phyloP scores from a whole-genome alignment of 2,329 filamentous ascomycete genomes.

The Beauveria bassiana region DNA sequence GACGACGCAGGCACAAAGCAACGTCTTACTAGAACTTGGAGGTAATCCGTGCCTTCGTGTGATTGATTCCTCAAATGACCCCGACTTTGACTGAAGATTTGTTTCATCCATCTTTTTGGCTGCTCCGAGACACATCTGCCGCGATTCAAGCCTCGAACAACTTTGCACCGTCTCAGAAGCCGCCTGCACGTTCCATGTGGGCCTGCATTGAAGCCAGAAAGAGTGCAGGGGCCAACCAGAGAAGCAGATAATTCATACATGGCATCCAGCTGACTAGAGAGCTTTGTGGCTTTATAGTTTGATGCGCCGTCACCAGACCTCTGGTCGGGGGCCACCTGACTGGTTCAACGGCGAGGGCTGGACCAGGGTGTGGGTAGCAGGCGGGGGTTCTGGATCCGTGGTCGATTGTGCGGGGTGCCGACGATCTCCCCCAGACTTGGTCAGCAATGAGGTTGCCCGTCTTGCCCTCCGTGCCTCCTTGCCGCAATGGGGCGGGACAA shows the following conservation, averaged over 20 bases:
- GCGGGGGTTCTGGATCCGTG: conserved; percentile 5
- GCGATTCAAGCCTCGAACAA: background rate
- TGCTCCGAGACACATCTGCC: background rate
- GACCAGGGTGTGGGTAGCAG: background rate
- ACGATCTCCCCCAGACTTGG: conserved; percentile 5
- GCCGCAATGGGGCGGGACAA: background rate
- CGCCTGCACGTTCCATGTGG: background rate
- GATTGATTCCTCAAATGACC: background rate
- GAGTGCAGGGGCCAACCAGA: background rate
- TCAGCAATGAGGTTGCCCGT: too few relatives aligned
- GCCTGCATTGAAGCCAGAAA: background rate
- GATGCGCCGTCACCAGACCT: conserved; percentile 10
- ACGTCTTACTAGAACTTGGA: too few relatives aligned
- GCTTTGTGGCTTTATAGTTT: conserved; percentile 9
- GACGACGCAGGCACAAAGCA: too few relatives aligned
- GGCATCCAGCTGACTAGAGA: background rate
- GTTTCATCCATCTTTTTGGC: background rate
- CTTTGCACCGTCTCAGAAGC: background rate
- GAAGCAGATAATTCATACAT: background rate
- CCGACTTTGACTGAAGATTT: background rate
- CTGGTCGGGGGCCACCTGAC: conserved; percentile 6
- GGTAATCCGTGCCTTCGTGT: too few relatives aligned
- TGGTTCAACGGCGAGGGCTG: conserved; percentile 5
- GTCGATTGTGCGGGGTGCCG: conserved; percentile 6
- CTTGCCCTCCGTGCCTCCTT: background rate